Evolutionary conservation across 345 rosid genomes (phyloP).

Genomic region (Bruguiera gymnorhiza): DNA sequence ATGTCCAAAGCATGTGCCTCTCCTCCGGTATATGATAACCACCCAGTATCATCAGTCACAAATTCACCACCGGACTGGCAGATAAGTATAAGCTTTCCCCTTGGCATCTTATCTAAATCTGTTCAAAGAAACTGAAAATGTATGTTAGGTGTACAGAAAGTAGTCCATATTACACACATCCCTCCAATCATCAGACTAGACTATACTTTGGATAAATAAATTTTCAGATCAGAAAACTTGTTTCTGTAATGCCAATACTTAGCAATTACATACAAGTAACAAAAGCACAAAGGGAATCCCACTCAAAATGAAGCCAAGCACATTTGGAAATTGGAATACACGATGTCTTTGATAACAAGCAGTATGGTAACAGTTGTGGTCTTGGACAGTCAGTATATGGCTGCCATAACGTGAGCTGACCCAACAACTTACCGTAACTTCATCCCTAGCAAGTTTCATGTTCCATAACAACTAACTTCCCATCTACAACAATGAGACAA

Average conservation of each 20-base stretch:
- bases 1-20: slow-evolving; percentile 81
- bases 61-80: slow-evolving; percentile 85
- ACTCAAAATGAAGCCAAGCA: too few relatives aligned
- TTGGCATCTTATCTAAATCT: slow-evolving; percentile 51
- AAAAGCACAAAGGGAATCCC: too few relatives aligned
- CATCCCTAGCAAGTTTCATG: not conserved
- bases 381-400: too few relatives aligned
- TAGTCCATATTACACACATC: not conserved
- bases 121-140: slow-evolving; percentile 10
- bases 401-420: too few relatives aligned
- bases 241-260: not conserved
- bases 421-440: too few relatives aligned
- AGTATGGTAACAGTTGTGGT: too few relatives aligned
- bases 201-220: not conserved
- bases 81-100: slow-evolving; percentile 81
- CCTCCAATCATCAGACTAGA: slow-evolving; percentile 1
- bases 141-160: not conserved
- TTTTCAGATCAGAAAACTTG: not conserved
- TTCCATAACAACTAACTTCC: not conserved
- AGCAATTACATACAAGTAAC: not conserved
- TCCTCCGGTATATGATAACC: slow-evolving; percentile 69
- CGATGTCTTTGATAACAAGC: not conserved
- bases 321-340: too few relatives aligned
- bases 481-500: too few relatives aligned
- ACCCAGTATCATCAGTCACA: slow-evolving; percentile 58